Base-by-base conservation (phyloP, 805 yeast species). In the Ogataea pignaliae region DNA sequence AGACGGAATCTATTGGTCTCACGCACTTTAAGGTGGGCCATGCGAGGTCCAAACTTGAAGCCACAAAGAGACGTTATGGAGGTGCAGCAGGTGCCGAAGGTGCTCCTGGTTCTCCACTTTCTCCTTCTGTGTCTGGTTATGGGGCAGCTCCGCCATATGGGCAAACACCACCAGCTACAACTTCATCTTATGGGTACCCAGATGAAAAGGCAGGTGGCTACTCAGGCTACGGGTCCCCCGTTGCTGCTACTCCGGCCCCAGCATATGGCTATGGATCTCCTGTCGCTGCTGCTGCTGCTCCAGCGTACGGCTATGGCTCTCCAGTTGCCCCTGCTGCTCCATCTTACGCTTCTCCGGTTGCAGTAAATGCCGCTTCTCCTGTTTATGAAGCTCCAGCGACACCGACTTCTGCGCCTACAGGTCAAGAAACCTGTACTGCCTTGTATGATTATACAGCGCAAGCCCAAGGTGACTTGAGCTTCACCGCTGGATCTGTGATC, bases 371-470 rank as follows among this genome's bases (percentile, higher is more conserved):
- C 26, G 7, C 26, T 21, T 7, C 26, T 21, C 26, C 26, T 7
- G 7, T 7, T 37, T 52, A 59, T 34, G 48, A 64, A 46, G 59
- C 64, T 15, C 55, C 67, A 11, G 63, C 70, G 7, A 60, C 70
- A 4, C 43, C 43, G 5, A 31, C 32, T 7, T 40, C 43, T 10
- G 63, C 66, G n/a, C 59, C 72, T 10, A 42, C 53, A 3, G 70
- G 65, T 3, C 69, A 61, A 3, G 83, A 80, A 55, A 77, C 84
- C 12, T 89, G 96, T 59, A 85, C 96, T 11, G 97, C 99, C 0
- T 64, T 90, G 41, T 91, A 90, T 62, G 97, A 90, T 58, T 91
- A 88, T 65, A 69, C 83, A 9, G 96, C 98, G 0, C 97, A 89
- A 65, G 93, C 97, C 0, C 86, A 77, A 29, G 98, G 98, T 17